Conservation (phyloP, 2,329 filamentous ascomycete genomes). For the Ophiostoma populinum region DNA sequence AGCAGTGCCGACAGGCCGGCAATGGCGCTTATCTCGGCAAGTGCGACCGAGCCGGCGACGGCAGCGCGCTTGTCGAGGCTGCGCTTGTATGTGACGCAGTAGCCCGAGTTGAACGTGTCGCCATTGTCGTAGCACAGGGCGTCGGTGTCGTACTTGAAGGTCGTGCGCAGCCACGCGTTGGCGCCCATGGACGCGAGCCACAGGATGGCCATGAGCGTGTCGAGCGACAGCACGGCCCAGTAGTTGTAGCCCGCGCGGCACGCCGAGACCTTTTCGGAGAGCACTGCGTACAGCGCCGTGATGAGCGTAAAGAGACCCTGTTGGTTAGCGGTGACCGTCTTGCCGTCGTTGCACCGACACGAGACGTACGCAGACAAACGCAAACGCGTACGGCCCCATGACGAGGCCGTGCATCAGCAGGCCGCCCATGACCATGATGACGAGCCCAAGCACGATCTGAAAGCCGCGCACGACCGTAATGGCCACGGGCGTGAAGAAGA, state of each 20-base stretch:
- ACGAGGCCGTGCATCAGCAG: slow-evolving; percentile 16
- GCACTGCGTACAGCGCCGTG: slow-evolving; percentile 14
- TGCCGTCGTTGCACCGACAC: no score
- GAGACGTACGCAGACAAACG: slow-evolving; percentile 16
- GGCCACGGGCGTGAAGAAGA: slow-evolving; percentile 15
- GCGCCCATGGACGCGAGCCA: slow-evolving; percentile 19
- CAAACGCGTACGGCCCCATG: slow-evolving; percentile 14
- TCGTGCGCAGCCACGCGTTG: slow-evolving; percentile 15
- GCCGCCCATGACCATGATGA: slow-evolving; percentile 14
- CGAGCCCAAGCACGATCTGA: slow-evolving; percentile 15
- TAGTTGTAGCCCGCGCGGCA: slow-evolving; percentile 17
- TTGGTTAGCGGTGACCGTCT: not conserved
- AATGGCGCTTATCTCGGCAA: slow-evolving; percentile 16
- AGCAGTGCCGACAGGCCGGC: slow-evolving; percentile 17
- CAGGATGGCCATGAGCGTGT: slow-evolving; percentile 17
- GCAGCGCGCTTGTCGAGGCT: slow-evolving; percentile 11
- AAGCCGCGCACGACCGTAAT: slow-evolving; percentile 15
- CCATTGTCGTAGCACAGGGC: slow-evolving; percentile 15
- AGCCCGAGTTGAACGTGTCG: slow-evolving; percentile 13
- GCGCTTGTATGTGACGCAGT: slow-evolving; percentile 13
- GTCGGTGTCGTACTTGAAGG: slow-evolving; percentile 12
- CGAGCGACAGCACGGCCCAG: slow-evolving; percentile 18
- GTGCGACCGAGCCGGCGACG: slow-evolving; percentile 11
- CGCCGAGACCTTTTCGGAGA: slow-evolving; percentile 14
- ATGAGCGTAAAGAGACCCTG: slow-evolving; percentile 16